Base-by-base conservation (phyloP, 768 basidiomycete genomes). In the Pleurotus salmoneostramineus region DNA sequence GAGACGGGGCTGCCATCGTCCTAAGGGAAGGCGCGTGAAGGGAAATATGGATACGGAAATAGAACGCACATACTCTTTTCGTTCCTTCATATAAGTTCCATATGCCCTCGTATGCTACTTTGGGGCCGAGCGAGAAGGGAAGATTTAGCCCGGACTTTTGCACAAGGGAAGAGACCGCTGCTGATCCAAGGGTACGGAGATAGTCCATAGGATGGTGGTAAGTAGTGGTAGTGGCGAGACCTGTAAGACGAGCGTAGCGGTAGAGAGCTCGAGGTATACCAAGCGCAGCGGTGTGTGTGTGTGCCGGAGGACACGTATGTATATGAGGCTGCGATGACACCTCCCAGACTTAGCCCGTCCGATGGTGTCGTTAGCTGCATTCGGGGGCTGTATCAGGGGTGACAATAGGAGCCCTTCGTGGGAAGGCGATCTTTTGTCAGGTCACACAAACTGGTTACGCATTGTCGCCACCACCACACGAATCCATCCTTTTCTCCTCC, bases 131-230 rank as follows among this genome's bases (percentile, higher is more conserved):
- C 3, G 86, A 82, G 67, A 96, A 98, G 0, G 95, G 95, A 21
- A 95, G 78, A 62, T 89, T 89, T 11, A 98, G 80, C 27, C 95
- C 95, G 6, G 95, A 95, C 66, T 95, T 96, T 65, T 92, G 89
- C 2, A 98, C 91, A n/a, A 97, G 80, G 6, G 87, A 85, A 42
- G 90, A 94, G 45, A 91, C 94, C 5, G 94, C 94, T 46, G 85
- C 91, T 56, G 89, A 90, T 36, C 93, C 92, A 12, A 94, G 78
- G 34, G 77, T 91, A 63, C 90, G 80, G 58, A 94, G 73, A 66
- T 92, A 91, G 62, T 94, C 92, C 92, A 94, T 93, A n/a, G 34
- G 27, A 11, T 34, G 48, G 3, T 49, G 37, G 37, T 21, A n/a
- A 12, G 5, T 8, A 5, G 27, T 49, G 15, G 6, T 31, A 49